These are phyloP conservation scores for Balakata baccata DNA, from an alignment of 345 rosid species.

Conservation along the genomic window DNA sequence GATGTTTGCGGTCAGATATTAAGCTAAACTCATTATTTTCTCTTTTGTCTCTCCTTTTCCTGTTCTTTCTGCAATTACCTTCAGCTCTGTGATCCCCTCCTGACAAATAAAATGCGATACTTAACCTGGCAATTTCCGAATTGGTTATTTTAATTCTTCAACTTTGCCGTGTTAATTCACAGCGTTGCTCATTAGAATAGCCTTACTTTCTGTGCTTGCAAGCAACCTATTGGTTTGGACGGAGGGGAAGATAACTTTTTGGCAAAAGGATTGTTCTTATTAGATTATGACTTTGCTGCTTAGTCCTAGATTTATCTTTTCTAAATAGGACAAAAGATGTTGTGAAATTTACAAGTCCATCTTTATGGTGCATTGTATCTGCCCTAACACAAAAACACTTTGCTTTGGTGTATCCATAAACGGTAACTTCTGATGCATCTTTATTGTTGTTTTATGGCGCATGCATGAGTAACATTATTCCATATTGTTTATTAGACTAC, in stretches of 20 bases:
- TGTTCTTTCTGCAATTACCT: not conserved
- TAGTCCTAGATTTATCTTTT: not conserved
- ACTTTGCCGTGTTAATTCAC: not conserved
- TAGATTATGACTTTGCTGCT: not conserved
- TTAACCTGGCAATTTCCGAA: not conserved
- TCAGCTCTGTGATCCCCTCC: not conserved
- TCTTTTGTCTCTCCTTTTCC: too few species aligned
- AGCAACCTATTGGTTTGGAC: not conserved
- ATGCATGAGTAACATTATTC: not conserved
- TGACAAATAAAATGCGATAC: not conserved
- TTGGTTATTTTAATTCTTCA: not conserved
- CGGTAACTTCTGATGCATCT: not conserved
- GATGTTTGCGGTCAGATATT: too few species aligned
- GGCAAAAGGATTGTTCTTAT: not conserved
- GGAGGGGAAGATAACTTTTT: not conserved
- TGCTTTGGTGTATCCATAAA: not conserved
- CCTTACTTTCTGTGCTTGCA: not conserved
- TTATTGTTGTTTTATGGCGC: not conserved
- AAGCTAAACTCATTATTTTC: not conserved
- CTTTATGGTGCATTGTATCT: not conserved
- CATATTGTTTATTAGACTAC: not conserved
- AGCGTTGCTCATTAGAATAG: not conserved
- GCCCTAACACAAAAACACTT: not conserved
- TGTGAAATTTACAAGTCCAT: too few species aligned
- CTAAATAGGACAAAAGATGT: not conserved